Conservation (phyloP, 495 filamentous ascomycete species). For the Aspergillus indologenus region DNA sequence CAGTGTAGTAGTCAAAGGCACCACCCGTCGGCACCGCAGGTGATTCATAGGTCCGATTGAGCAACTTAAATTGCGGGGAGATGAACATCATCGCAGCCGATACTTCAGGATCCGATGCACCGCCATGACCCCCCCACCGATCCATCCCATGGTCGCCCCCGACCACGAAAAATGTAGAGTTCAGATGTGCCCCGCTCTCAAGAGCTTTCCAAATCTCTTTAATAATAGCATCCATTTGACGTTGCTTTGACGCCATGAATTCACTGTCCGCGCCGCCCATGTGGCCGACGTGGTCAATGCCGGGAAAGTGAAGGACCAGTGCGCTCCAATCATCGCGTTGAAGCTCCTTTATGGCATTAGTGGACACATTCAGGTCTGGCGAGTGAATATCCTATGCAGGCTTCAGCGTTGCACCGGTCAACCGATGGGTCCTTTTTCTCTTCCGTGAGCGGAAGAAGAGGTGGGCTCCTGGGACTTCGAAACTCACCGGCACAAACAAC, state of each 20-base stretch:
- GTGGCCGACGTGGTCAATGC: background rate
- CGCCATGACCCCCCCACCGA: background rate
- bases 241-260: background rate
- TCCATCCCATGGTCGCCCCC: conserved; percentile 1
- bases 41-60: background rate
- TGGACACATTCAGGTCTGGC: background rate
- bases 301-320: background rate
- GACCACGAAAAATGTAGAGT: background rate
- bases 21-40: background rate
- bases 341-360: background rate
- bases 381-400: no score
- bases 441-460: no score
- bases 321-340: background rate
- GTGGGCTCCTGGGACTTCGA: background rate
- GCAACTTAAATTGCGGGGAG: background rate
- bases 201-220: background rate
- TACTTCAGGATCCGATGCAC: background rate
- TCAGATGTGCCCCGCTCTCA: background rate
- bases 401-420: no score
- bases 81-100: conserved; percentile 1
- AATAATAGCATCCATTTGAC: background rate
- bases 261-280: background rate
- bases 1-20: background rate
- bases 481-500: background rate
- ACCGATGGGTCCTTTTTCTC: no score